phyloP scores from a whole-genome alignment of 805 yeast species.

The Sugiyamaella floridensis region DNA sequence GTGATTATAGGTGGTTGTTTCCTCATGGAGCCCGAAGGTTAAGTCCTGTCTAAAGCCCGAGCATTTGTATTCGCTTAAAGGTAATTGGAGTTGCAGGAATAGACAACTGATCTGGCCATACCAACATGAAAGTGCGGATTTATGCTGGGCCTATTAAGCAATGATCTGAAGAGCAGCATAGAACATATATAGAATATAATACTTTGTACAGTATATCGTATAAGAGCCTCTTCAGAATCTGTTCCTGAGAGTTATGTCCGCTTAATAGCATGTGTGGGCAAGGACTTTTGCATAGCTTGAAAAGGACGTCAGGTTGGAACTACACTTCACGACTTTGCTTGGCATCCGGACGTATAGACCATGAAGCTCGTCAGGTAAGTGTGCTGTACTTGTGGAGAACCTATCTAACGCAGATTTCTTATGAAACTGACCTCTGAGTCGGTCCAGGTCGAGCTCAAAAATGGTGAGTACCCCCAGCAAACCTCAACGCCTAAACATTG shows the following conservation, averaged over 20 bases:
- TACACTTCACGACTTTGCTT: constrained; percentile 1
- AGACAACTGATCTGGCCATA: not conserved
- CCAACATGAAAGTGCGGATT: not conserved
- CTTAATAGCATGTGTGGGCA: not conserved
- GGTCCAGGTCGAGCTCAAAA: constrained; percentile 84
- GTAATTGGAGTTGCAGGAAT: too few species aligned
- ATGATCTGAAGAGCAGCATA: not conserved
- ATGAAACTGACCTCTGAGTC: constrained; percentile 82
- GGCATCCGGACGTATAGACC: not conserved
- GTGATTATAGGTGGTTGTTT: too few species aligned
- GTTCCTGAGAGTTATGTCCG: not conserved
- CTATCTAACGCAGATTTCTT: constrained; percentile 43
- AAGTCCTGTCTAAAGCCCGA: too few species aligned
- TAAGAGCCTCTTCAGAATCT: too few species aligned
- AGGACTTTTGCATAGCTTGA: not conserved
- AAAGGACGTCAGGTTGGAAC: not conserved
- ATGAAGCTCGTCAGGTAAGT: constrained; percentile 57
- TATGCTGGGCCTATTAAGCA: not conserved
- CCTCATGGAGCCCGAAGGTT: too few species aligned
- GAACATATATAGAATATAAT: too few species aligned
- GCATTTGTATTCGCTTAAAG: too few species aligned
- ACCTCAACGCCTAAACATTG: not conserved
- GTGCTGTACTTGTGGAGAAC: not conserved
- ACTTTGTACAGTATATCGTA: too few species aligned
- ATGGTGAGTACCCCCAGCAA: constrained; percentile 45